Evolutionary conservation across 257 asterid species (phyloP), one percentile per base, ranked within the genome.

Genomic region (Scutellaria minor): DNA sequence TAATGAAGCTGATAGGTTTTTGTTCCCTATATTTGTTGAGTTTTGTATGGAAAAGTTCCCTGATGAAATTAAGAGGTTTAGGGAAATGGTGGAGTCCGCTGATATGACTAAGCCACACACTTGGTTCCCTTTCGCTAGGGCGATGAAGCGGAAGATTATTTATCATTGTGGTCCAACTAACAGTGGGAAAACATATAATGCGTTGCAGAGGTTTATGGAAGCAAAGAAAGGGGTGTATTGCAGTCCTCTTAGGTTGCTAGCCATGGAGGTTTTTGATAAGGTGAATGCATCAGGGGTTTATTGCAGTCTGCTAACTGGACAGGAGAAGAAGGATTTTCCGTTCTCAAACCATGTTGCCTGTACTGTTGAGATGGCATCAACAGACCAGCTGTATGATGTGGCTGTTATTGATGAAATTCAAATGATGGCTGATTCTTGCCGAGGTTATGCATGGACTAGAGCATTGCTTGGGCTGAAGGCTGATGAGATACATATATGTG

Each of bases 61-160:
- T 6, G 85, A 79, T 65, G 96, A 91, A 78, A 94, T 94, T 62
- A 88, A 82, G 72, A 83, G 85, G 77, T 94, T 91, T 64, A 82
- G 93, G 82, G 78, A 70, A 66, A 86, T 91, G 96, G 93, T 91
- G 58, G 91, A 84, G 51, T 91, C 95, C 0, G 97, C 96, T 22
- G 97, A 94, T 78, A 77, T 94, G 96, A 91, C 97, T 5, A 86
- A 82, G 81, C 97, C 98, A 6, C 93, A 91, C 68, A 86, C 97
- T 61, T 94, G 98, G 98, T 94, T 91, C 82, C 98, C 98, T 1
- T 94, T 91, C 67, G 97, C 98, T 40, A 79, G 98, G 85, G 98
- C 96, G 39, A 94, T 94, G 98, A 94, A 91, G 77, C 83, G 98
- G 63, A 91, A 81, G 81, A 83, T 94, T 22, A 57, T 91, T 20